These are phyloP conservation scores for Aspergillus saccharolyticus DNA, from an alignment of 495 filamentous ascomycete genomes.

Conservation along the genomic window DNA sequence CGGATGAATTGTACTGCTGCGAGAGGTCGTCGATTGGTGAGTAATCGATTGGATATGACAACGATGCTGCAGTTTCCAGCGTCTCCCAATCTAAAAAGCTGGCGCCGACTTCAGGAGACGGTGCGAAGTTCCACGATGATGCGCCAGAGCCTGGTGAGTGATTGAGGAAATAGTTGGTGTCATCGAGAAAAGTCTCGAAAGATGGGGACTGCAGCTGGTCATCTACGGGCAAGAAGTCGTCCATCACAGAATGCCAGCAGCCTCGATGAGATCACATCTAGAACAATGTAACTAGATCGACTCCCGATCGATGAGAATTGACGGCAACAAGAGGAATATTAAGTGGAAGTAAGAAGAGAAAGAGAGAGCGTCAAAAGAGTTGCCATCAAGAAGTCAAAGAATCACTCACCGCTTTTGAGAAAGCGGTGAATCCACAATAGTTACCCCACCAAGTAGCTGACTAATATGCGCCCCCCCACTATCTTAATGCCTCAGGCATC, in stretches of 20 bases:
- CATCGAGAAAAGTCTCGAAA: neutral
- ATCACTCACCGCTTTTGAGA: neutral
- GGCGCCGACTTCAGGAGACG: neutral
- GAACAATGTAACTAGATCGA: neutral
- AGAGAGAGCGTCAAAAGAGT: neutral
- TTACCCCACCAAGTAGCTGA: too few species aligned
- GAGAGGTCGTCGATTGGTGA: neutral
- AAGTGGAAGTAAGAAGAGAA: neutral
- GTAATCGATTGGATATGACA: neutral
- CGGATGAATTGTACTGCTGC: neutral
- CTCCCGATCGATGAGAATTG: neutral
- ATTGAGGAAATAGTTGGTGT: neutral
- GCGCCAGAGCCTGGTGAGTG: too few species aligned
- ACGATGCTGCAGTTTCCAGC: neutral
- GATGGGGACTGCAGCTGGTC: neutral
- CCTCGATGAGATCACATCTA: neutral
- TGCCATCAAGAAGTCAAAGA: neutral
- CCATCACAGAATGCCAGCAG: neutral
- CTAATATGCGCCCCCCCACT: too few species aligned
- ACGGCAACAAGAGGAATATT: neutral
- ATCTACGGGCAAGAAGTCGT: neutral
- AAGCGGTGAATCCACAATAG: too few species aligned
- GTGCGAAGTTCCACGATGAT: neutral
- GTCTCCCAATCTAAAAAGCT: neutral
- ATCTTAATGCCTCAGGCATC: too few species aligned